Evolutionary conservation across 441 rosid species (phyloP), one percentile per base, ranked within the genome.

Genomic region (Croton setiger): DNA sequence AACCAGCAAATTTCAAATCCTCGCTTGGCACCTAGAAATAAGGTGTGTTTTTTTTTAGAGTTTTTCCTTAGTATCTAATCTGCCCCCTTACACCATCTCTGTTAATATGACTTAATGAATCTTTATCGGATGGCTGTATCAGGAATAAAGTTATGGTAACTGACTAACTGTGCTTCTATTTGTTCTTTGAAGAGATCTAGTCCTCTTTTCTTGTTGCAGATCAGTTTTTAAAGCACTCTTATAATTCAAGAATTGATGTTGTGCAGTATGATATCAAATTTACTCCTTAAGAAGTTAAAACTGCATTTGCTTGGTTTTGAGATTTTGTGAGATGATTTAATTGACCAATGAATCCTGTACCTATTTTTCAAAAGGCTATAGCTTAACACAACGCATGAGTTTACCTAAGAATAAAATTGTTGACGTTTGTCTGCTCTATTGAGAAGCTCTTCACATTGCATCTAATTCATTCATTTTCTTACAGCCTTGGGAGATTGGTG

Each of bases 401-500:
- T 67, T 20, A 14, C 43, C 7, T 48, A 48, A 43, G 18, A 68
- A 20, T 21, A 53, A 23, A 76, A 55, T 37, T 31, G n/a, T 53
- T 53, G 60, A 27, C 23, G 37, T 36, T 12, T 55, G 12, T 55
- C 8, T 13, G n/a, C n/a, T 27, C 21, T 48, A 36, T 35, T 48
- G 41, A 27, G 37, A 27, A n/a, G 3, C 10, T 18, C 7, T 7
- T 64, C 33, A 4, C 44, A 31, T 43, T 9, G 18, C 14, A 55
- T 31, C 59, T 78, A 66, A 81, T 20, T 43, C 15, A n/a, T 57
- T 6, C 20, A 60, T 35, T 51, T 39, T 73, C 41, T 18, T 54
- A 65, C 47, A 91, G 98, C 96, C 98, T 23, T 89, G 98, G 97
- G 98, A 91, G 70, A 70, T 43, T 58, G 74, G 76, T 72, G 74